Base-by-base conservation (phyloP, 129 eudicot species). In the Ambrosia trifida region DNA sequence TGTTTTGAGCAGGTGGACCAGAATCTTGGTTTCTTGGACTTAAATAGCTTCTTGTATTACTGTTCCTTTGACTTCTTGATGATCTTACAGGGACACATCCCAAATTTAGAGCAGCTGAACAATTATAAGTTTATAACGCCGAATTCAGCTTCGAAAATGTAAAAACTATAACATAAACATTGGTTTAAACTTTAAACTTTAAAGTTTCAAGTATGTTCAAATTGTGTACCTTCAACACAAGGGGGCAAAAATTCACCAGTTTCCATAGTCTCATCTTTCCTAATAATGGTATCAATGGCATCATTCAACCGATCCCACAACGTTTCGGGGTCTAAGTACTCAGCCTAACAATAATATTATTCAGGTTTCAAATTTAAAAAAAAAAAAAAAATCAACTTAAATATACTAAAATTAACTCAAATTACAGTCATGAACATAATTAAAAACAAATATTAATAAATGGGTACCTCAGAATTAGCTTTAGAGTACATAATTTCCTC, bases 401-500 rank as follows among this genome's bases (percentile, higher is more conserved):
- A 52, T 7, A 24, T 24, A 24, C 28, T 24, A 0, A 24, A 24
- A 24, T 24, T 24, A 24, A 56, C 16, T 11, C 44, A 20, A 41
- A 54, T 20, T 24, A 28, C 13, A 11, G 45, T 52, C 31, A n/a
- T 66, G 68, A 13, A 65, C n/a, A 31, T 7, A 28, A 66, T 1
- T 3, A 20, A 54, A 8, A 43, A 11, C 54, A 51, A 51, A 53
- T 28, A 13, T 0, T 28, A 58, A 5, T 2, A 58, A 12, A 9
- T 6, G 7, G 36, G 66, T 50, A 92, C 98, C 96, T 92, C 96
- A 59, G 96, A 89, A 85, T 89, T 92, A 65, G 98, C 98, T 76
- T 92, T 92, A 69, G 98, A 92, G 81, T 92, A 92, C 89, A 89
- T 86, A 24, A 92, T 92, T 89, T 92, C 98, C 54, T 92, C 98